Evolutionary conservation across 2,329 filamentous ascomycete genomes (phyloP).

Genomic region (Sporothrix curviconia): DNA sequence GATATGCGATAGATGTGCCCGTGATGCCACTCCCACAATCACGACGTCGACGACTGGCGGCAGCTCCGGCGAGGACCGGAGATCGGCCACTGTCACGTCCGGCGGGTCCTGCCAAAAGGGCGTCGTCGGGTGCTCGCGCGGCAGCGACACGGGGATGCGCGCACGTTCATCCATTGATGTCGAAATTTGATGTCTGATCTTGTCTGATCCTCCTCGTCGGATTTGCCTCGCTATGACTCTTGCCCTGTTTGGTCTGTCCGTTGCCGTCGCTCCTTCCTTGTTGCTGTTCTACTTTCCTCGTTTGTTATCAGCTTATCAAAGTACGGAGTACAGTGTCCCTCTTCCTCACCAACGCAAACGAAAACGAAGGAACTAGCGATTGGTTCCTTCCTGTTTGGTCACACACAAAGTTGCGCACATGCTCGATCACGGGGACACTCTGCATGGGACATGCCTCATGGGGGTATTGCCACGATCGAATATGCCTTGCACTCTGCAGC

Average conservation of each 20-base stretch:
- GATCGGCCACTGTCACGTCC: slow-evolving; percentile 44
- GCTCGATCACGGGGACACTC: not conserved
- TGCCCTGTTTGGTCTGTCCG: too few relatives aligned
- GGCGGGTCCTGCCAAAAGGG: slow-evolving; percentile 57
- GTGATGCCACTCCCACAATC: slow-evolving; percentile 59
- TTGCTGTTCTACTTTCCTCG: too few relatives aligned
- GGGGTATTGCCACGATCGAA: not conserved
- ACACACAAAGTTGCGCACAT: not conserved
- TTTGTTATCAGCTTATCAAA: not conserved
- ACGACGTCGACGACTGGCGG: slow-evolving; percentile 51
- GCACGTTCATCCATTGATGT: slow-evolving; percentile 36
- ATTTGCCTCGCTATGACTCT: too few relatives aligned
- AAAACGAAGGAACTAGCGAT: not conserved
- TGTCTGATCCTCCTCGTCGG: too few relatives aligned
- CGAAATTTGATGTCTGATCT: too few relatives aligned
- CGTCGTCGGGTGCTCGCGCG: slow-evolving; percentile 43
- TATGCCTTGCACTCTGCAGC: not conserved
- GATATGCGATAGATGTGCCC: slow-evolving; percentile 52
- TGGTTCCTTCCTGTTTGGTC: not conserved
- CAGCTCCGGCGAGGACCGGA: slow-evolving; percentile 41
- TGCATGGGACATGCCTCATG: too few relatives aligned
- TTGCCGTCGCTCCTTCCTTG: not conserved
- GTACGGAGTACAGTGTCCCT: not conserved
- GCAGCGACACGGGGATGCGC: slow-evolving; percentile 37
- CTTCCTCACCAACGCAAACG: not conserved